A percentile compares a stretch with the other conserved stretches of the same genome.
Conservation (phyloP, 2,329 filamentous ascomycete genomes). For the Clarireedia paspali region DNA sequence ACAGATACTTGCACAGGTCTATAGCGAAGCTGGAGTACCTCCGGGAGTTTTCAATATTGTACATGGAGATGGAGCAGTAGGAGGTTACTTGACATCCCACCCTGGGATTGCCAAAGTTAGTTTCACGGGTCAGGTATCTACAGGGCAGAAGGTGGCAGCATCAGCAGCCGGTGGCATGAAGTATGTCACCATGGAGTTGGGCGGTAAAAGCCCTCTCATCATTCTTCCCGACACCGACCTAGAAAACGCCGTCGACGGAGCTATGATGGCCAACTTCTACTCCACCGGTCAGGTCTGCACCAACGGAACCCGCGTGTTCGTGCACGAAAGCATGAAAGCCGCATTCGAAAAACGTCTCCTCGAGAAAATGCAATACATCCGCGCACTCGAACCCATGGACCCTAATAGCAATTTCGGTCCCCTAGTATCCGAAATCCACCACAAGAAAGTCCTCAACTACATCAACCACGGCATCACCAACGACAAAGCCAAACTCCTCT, state of each 20-base stretch:
- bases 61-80: slow-evolving; percentile 71
- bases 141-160: slow-evolving; percentile 73
- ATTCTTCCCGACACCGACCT: slow-evolving; percentile 74
- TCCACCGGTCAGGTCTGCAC: slow-evolving; percentile 89
- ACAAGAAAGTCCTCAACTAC: slow-evolving; percentile 70
- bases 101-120: slow-evolving; percentile 73
- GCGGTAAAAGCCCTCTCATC: slow-evolving; percentile 76
- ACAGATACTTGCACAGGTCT: slow-evolving; percentile 66
- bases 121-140: slow-evolving; percentile 82
- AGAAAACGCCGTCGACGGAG: slow-evolving; percentile 75
- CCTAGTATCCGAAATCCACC: slow-evolving; percentile 65
- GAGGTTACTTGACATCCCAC: slow-evolving; percentile 67
- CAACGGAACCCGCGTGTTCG: slow-evolving; percentile 82
- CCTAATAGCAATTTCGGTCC: slow-evolving; percentile 74
- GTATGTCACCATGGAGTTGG: slow-evolving; percentile 86
- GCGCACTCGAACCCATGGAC: slow-evolving; percentile 67
- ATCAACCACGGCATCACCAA: slow-evolving; percentile 65
- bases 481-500: slow-evolving; percentile 68
- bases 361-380: slow-evolving; percentile 61
- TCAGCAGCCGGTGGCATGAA: slow-evolving; percentile 74
- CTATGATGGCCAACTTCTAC: slow-evolving; percentile 93
- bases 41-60: slow-evolving; percentile 82
- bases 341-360: slow-evolving; percentile 63
- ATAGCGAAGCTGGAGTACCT: slow-evolving; percentile 70
- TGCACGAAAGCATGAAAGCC: slow-evolving; percentile 57